These are phyloP conservation scores for Halophytophthora polymorphica DNA, from an alignment of 352 stramenopile genomes.

Conservation along the genomic window DNA sequence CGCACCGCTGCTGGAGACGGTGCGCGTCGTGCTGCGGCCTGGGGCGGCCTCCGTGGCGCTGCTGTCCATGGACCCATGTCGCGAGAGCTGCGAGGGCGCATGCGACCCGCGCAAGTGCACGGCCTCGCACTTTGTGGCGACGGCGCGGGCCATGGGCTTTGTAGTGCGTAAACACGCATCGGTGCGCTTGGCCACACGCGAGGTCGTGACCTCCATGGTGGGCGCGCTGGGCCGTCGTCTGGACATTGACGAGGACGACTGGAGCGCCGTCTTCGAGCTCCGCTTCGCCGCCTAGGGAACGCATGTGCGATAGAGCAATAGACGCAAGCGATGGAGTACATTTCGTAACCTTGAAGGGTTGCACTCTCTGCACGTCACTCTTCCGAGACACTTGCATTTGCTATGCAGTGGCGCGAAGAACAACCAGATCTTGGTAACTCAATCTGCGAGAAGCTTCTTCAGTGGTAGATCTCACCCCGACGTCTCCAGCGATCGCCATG, in stretches of 20 bases:
- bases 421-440: constrained; percentile 1
- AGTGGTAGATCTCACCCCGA: neutral
- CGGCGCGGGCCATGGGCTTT: constrained; percentile 37
- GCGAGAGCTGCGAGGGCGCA: constrained; percentile 25
- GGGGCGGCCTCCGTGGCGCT: constrained; percentile 28
- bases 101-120: constrained; percentile 53
- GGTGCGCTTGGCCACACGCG: constrained; percentile 25
- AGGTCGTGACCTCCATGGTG: constrained; percentile 30
- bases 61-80: constrained; percentile 56
- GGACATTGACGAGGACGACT: constrained; percentile 49
- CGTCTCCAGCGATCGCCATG: constrained; percentile 27
- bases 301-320: constrained; percentile 2
- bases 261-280: constrained; percentile 53
- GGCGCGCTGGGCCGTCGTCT: constrained; percentile 38
- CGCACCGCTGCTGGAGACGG: constrained; percentile 36
- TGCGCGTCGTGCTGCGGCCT: constrained; percentile 29
- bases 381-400: no score
- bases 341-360: neutral
- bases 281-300: constrained; percentile 10
- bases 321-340: constrained; percentile 8
- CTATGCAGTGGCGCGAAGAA: no score
- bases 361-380: neutral
- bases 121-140: constrained; percentile 45
- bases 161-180: constrained; percentile 35
- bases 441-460: no score